Conservation (phyloP, 805 yeast genomes). For the Tetrapisispora phaffii region DNA sequence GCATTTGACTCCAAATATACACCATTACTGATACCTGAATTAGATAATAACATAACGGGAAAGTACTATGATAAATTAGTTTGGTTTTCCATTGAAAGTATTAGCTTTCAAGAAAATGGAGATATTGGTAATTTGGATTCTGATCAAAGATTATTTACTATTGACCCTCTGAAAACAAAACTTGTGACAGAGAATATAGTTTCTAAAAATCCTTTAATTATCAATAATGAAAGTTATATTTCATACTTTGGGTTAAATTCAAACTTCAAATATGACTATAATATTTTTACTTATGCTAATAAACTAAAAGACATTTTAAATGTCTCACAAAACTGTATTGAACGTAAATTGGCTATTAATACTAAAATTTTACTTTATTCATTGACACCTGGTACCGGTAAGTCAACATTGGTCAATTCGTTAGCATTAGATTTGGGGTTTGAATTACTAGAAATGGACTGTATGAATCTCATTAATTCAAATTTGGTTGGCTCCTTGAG, state of each 20-base stretch:
- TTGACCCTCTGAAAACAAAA: slow-evolving; percentile 60
- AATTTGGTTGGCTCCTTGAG: slow-evolving; percentile 48
- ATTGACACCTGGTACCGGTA: slow-evolving; percentile 68
- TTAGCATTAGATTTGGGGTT: slow-evolving; percentile 51
- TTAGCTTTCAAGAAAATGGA: slow-evolving; percentile 24
- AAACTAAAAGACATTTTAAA: slow-evolving; percentile 44
- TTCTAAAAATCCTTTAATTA: slow-evolving; percentile 30
- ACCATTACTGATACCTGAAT: slow-evolving; percentile 8
- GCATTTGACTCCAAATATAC: slow-evolving; percentile 44
- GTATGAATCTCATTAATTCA: slow-evolving; percentile 33
- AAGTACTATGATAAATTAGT: slow-evolving; percentile 54
- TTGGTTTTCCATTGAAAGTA: slow-evolving; percentile 67
- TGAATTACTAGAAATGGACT: slow-evolving; percentile 59
- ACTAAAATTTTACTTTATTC: slow-evolving; percentile 64
- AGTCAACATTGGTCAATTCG: slow-evolving; percentile 50
- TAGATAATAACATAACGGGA: slow-evolving; percentile 11
- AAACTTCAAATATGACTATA: slow-evolving; percentile 29
- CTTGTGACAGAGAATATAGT: slow-evolving; percentile 59
- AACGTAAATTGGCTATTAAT: slow-evolving; percentile 23
- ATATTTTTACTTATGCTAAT: slow-evolving; percentile 38
- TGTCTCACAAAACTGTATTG: slow-evolving; percentile 35
- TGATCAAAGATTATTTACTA: slow-evolving; percentile 8
- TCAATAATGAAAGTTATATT: slow-evolving; percentile 33
- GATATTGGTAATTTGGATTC: slow-evolving; percentile 1
- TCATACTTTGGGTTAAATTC: slow-evolving; percentile 38